phyloP scores from a whole-genome alignment of 129 eudicot genomes.

The Gnaphalium uliginosum region DNA sequence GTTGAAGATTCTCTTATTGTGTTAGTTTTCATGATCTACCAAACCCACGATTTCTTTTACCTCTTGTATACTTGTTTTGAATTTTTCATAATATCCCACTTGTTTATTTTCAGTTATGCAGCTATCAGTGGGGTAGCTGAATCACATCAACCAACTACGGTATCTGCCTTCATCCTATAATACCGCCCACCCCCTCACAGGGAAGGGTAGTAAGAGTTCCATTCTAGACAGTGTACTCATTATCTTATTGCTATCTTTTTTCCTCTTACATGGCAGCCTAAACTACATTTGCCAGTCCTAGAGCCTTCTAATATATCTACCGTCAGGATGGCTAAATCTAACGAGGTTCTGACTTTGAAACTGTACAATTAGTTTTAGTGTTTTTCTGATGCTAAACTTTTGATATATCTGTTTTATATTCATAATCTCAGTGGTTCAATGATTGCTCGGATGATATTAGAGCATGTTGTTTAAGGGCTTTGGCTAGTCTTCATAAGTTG shows the following conservation, averaged over 20 bases:
- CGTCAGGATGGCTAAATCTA: constrained; percentile 76
- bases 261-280: constrained; percentile 49
- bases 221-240: constrained; percentile 17
- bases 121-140: constrained; percentile 68
- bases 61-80: background rate
- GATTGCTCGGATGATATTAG: constrained; percentile 81
- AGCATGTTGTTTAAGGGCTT: constrained; percentile 61
- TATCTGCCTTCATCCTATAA: constrained; percentile 26
- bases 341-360: constrained; percentile 54
- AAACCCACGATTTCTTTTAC: background rate
- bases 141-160: constrained; percentile 46
- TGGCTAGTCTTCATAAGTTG: constrained; percentile 51
- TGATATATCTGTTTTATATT: constrained; percentile 11
- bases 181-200: background rate
- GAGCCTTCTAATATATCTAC: constrained; percentile 44
- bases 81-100: background rate
- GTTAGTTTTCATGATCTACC: constrained; percentile 46
- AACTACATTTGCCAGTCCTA: constrained; percentile 57
- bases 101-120: constrained; percentile 64
- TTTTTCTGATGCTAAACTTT: constrained; percentile 10
- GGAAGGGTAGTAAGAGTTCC: background rate
- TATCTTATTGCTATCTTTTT: background rate
- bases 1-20: constrained; percentile 87
- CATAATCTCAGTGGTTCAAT: constrained; percentile 72
- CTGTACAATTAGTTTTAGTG: background rate